Conservation (phyloP, 192 early-diverging fungal genomes). For the Coemansia sp. region DNA sequence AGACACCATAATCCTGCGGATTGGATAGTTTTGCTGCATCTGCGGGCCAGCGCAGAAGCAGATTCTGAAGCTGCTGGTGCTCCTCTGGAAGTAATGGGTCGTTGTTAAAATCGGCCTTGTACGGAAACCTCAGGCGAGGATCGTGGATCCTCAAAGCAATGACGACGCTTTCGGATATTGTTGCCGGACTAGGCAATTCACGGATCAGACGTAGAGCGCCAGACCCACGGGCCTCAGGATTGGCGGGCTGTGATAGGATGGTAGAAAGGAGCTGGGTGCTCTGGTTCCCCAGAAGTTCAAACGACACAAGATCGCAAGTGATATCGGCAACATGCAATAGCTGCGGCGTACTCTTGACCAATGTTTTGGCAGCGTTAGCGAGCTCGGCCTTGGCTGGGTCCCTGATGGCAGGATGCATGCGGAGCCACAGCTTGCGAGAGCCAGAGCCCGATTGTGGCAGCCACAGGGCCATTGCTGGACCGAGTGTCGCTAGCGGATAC, state of each 20-base stretch:
- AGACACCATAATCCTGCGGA: constrained; percentile 46
- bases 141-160: constrained; percentile 80
- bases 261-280: constrained; percentile 73
- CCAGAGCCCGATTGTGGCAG: constrained; percentile 42
- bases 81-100: constrained; percentile 4
- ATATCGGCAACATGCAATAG: constrained; percentile 49
- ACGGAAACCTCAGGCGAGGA: constrained; percentile 69
- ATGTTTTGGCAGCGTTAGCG: background rate
- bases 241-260: constrained; percentile 47
- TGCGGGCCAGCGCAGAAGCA: constrained; percentile 62
- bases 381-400: constrained; percentile 50
- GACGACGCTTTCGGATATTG: constrained; percentile 77
- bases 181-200: constrained; percentile 61
- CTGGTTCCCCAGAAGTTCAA: constrained; percentile 81
- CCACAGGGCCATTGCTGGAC: constrained; percentile 80
- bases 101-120: constrained; percentile 2
- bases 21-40: constrained; percentile 41
- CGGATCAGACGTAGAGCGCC: constrained; percentile 13
- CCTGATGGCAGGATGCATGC: constrained; percentile 73
- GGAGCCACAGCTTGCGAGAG: constrained; percentile 69
- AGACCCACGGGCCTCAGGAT: constrained; percentile 2
- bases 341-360: background rate
- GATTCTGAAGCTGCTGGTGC: constrained; percentile 28
- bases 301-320: constrained; percentile 62
- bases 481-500: constrained; percentile 56